A percentile compares a stretch with the other conserved stretches of the same genome.
These are phyloP conservation scores for Andrographis paniculata DNA, from an alignment of 305 asterid species.

Conservation along the genomic window DNA sequence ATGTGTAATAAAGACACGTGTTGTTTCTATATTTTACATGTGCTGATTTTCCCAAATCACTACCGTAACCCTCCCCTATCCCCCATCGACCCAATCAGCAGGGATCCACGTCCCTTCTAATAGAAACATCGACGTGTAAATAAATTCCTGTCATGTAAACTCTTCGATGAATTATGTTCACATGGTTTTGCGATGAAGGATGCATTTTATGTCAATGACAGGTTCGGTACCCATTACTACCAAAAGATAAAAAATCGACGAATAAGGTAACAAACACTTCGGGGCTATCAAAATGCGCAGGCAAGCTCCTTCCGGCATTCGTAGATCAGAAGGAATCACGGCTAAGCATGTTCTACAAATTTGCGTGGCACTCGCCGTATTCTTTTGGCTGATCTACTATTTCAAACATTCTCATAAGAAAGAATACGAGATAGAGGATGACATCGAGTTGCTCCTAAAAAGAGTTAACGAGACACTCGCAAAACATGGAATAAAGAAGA, in stretches of 20 bases:
- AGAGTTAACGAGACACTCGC: slow-evolving; percentile 19
- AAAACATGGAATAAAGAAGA: slow-evolving; percentile 79
- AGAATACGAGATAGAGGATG: slow-evolving; percentile 50
- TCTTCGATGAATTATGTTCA: slow-evolving; percentile 8
- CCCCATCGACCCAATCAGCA: too few species aligned
- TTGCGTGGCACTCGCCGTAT: slow-evolving; percentile 68
- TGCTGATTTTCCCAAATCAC: too few species aligned
- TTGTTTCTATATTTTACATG: too few species aligned
- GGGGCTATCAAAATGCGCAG: slow-evolving; percentile 49
- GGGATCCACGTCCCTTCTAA: too few species aligned
- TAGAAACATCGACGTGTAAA: too few species aligned
- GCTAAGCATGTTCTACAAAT: slow-evolving; percentile 54
- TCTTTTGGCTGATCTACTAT: slow-evolving; percentile 92
- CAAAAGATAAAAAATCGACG: slow-evolving; percentile 15
- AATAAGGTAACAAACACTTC: slow-evolving; percentile 4
- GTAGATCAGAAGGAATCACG: slow-evolving; percentile 60
- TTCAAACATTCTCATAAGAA: slow-evolving; percentile 74
- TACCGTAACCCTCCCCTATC: too few species aligned
- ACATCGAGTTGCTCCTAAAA: slow-evolving; percentile 19
- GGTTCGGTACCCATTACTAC: slow-evolving; percentile 18
- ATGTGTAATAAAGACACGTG: too few species aligned
- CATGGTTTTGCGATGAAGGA: background rate
- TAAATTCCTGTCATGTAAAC: too few species aligned
- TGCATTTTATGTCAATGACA: slow-evolving; percentile 12
- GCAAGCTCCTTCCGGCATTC: slow-evolving; percentile 59